Conservation (phyloP, 2,329 filamentous ascomycete species). For the Pestalotiopsis sp. region DNA sequence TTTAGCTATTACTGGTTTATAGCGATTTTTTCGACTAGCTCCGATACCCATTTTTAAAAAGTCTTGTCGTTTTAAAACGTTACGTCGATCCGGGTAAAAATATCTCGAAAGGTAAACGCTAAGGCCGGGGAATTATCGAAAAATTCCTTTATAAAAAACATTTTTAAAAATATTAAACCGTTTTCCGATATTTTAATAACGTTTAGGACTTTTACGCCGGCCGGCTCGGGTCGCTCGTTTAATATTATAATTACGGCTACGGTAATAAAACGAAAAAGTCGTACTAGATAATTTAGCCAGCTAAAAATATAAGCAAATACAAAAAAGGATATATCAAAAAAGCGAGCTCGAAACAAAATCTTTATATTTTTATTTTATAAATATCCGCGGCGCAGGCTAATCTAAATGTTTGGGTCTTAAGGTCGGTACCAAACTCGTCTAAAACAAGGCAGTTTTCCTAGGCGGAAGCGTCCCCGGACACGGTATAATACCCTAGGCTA, state of each 20-base stretch:
- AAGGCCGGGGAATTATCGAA: not conserved
- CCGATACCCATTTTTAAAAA: not conserved
- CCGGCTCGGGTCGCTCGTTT: not conserved
- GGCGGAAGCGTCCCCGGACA: no score
- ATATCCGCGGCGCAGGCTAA: not conserved
- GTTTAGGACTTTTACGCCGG: not conserved
- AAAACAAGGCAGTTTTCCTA: no score
- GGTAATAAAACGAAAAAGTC: not conserved
- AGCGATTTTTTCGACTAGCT: not conserved
- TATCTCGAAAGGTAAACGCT: not conserved
- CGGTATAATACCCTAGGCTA: no score
- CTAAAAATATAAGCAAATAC: not conserved
- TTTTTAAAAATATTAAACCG: not conserved
- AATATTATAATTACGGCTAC: not conserved
- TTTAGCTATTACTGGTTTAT: not conserved
- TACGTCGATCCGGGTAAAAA: not conserved
- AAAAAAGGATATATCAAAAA: not conserved
- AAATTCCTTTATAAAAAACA: not conserved
- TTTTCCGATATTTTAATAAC: not conserved
- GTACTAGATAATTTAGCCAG: not conserved
- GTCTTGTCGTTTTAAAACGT: not conserved
- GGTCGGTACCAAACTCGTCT: no score
- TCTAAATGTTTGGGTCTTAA: not conserved
- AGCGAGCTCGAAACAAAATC: not conserved
- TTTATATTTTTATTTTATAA: not conserved